A percentile compares a stretch with the other conserved stretches of the same genome.
phyloP scores from a whole-genome alignment of 2,329 filamentous ascomycete genomes.

The Fusarium vanettenii region DNA sequence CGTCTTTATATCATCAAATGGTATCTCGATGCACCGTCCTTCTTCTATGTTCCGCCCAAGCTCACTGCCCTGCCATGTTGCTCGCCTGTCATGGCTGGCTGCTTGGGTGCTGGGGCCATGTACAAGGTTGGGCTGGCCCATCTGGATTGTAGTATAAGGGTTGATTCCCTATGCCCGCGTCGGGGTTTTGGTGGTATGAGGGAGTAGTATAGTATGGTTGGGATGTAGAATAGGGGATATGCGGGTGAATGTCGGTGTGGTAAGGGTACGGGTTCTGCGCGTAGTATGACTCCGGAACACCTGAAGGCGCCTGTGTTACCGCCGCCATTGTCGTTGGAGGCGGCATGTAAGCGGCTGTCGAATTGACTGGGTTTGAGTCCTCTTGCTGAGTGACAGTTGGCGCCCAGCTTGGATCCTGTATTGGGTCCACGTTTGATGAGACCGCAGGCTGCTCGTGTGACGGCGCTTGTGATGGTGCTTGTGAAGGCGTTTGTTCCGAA shows the following conservation, averaged over 20 bases:
- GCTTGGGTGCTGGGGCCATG: not conserved
- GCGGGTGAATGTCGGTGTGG: not conserved
- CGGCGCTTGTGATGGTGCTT: not conserved
- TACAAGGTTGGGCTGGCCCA: not conserved
- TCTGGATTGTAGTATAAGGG: not conserved
- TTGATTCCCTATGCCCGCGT: not conserved
- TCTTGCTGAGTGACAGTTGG: not conserved
- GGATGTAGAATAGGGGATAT: not conserved
- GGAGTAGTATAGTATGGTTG: not conserved
- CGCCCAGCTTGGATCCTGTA: too few species aligned
- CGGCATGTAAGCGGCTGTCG: not conserved
- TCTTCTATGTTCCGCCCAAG: constrained; percentile 3
- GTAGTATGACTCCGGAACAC: not conserved
- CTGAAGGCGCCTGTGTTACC: not conserved
- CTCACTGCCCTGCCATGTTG: not conserved
- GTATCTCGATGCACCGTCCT: constrained; percentile 23
- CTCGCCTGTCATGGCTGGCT: not conserved
- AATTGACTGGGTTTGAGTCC: not conserved
- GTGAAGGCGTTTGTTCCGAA: not conserved
- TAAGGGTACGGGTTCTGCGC: not conserved
- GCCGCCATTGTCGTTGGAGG: not conserved
- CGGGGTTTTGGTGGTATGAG: not conserved
- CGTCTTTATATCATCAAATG: constrained; percentile 17
- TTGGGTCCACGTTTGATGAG: not conserved
- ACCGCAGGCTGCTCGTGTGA: not conserved